A percentile compares a stretch with the other conserved stretches of the same genome.
These are phyloP conservation scores for Diophrys sp. DNA, from an alignment of 73 alveolate species.

Conservation along the genomic window DNA sequence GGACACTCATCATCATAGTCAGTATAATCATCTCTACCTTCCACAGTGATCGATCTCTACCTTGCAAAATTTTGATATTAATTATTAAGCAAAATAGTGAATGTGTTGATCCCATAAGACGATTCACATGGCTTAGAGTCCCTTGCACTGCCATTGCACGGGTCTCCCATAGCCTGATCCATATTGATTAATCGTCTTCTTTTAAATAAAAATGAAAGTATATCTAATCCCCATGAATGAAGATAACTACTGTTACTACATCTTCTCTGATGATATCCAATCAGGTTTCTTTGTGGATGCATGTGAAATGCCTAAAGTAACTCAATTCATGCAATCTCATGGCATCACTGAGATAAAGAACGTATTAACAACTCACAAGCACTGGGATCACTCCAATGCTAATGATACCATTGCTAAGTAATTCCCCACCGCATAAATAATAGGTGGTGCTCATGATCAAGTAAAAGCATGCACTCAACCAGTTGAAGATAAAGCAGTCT, in stretches of 20 bases:
- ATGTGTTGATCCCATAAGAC: too few relatives aligned
- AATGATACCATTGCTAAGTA: constrained; percentile 20
- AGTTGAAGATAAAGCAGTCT: constrained; percentile 45
- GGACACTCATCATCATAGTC: too few relatives aligned
- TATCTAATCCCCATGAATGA: constrained; percentile 34
- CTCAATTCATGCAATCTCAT: background rate
- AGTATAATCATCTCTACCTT: too few relatives aligned
- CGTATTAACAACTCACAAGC: constrained; percentile 64
- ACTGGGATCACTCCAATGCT: constrained; percentile 65
- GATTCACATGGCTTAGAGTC: too few relatives aligned
- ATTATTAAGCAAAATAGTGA: too few relatives aligned
- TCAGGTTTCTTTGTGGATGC: constrained; percentile 62
- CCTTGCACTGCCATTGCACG: too few relatives aligned
- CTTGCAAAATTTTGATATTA: too few relatives aligned
- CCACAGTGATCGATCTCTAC: too few relatives aligned
- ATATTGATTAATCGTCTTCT: too few relatives aligned
- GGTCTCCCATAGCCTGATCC: too few relatives aligned
- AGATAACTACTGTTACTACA: constrained; percentile 62
- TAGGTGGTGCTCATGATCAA: constrained; percentile 58
- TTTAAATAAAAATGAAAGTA: constrained; percentile 2
- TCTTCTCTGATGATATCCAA: constrained; percentile 28
- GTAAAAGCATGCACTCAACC: constrained; percentile 61
- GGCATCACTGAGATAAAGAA: constrained; percentile 23
- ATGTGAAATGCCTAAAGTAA: constrained; percentile 16
- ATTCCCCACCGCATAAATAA: constrained; percentile 17